Percentiles rank a stretch among this genome's conserved stretches.
Conservation (phyloP, 2,329 filamentous ascomycete species). For the Chaetomium sp. region DNA sequence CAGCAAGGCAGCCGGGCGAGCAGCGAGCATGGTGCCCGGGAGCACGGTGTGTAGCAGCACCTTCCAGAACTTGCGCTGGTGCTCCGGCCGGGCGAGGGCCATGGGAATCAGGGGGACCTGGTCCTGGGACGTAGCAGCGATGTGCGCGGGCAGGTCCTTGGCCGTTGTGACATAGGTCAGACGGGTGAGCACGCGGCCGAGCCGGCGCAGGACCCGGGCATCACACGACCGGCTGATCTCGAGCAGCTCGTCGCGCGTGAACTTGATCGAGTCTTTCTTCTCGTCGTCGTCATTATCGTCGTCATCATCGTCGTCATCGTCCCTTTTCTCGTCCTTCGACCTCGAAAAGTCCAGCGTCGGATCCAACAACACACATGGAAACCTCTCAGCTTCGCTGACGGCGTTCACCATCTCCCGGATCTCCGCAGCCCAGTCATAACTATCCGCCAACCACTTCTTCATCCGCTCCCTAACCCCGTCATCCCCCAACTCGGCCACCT, state of each 20-base stretch:
- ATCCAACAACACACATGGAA: conserved; percentile 44
- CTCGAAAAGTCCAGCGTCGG: conserved; percentile 37
- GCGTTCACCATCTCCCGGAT: conserved; percentile 33
- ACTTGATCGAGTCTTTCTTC: conserved; percentile 26
- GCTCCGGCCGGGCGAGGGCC: conserved; percentile 31
- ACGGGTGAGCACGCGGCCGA: conserved; percentile 41
- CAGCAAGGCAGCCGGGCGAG: conserved; percentile 40
- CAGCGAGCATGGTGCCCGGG: conserved; percentile 40
- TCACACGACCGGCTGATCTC: conserved; percentile 48
- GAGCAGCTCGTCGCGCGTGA: conserved; percentile 41
- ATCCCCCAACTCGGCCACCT: conserved; percentile 33
- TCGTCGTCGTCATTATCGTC: conserved; percentile 17
- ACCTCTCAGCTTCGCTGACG: conserved; percentile 34
- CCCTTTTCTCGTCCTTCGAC: conserved; percentile 14
- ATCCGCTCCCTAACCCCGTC: conserved; percentile 32
- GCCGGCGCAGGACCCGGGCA: conserved; percentile 38
- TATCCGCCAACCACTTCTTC: conserved; percentile 44
- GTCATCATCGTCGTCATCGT: no score
- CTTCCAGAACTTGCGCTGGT: conserved; percentile 40
- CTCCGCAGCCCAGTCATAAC: conserved; percentile 42
- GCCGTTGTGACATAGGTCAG: conserved; percentile 37
- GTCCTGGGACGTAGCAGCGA: conserved; percentile 28
- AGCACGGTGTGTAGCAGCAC: conserved; percentile 42
- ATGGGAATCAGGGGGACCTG: conserved; percentile 39
- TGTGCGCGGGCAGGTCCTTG: conserved; percentile 38